Evolutionary conservation across 495 filamentous ascomycete genomes (phyloP).

Genomic region (Terfezia claveryi): DNA sequence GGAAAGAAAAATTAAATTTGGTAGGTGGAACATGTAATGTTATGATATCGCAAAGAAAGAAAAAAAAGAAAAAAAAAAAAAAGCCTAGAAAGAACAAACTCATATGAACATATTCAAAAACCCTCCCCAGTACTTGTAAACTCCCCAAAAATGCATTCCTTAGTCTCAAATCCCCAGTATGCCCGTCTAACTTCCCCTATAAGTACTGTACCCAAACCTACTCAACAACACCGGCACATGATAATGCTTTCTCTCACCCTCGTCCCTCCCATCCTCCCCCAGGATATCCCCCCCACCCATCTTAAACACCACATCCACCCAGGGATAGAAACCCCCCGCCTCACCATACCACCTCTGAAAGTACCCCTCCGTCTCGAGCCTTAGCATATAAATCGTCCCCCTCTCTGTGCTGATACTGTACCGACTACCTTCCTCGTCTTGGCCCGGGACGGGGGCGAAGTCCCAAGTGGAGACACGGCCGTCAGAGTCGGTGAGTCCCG

Average conservation of each 20-base stretch:
- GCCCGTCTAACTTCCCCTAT: constrained; percentile 42
- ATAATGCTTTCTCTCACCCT: constrained; percentile 48
- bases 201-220: constrained; percentile 84
- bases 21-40: too few relatives aligned
- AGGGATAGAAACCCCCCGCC: constrained; percentile 60
- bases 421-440: constrained; percentile 6
- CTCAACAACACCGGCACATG: constrained; percentile 81
- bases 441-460: constrained; percentile 9
- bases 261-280: constrained; percentile 50
- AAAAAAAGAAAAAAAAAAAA: too few relatives aligned
- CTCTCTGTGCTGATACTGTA: background rate
- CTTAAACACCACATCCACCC: constrained; percentile 44
- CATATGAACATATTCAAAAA: too few relatives aligned
- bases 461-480: constrained; percentile 64
- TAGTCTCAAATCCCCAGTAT: too few relatives aligned
- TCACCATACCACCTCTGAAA: constrained; percentile 22
- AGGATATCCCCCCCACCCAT: constrained; percentile 10
- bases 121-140: too few relatives aligned
- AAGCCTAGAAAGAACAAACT: too few relatives aligned
- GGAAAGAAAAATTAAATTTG: too few relatives aligned
- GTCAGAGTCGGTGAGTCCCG: constrained; percentile 57
- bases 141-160: too few relatives aligned
- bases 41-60: too few relatives aligned
- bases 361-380: constrained; percentile 13
- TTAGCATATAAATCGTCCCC: constrained; percentile 13